phyloP scores from a whole-genome alignment of 805 yeast genomes.

The Teunomyces lycoperdinae region DNA sequence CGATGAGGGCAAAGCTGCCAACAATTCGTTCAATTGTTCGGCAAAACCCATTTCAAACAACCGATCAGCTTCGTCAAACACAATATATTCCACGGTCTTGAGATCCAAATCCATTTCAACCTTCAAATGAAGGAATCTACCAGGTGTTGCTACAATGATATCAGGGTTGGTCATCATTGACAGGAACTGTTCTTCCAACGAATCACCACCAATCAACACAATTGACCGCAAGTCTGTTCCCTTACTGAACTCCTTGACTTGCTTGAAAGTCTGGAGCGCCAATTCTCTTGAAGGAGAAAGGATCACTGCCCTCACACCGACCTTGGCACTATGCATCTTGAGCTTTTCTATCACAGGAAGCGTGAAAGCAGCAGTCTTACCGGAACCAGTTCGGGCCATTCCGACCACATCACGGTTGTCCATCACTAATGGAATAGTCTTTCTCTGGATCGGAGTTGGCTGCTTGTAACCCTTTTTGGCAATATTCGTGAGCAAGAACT shows the following conservation, averaged over 20 bases:
- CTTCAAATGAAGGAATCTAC: constrained; percentile 91
- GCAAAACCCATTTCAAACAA: constrained; percentile 95
- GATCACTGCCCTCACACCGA: constrained; percentile 86
- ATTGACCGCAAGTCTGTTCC: constrained; percentile 82
- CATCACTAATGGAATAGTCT: constrained; percentile 86
- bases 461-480: constrained; percentile 83
- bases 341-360: constrained; percentile 86
- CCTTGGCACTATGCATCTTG: constrained; percentile 78
- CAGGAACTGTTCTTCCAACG: constrained; percentile 93
- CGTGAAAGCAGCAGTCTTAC: constrained; percentile 96
- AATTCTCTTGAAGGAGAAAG: constrained; percentile 95
- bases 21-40: constrained; percentile 85
- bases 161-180: constrained; percentile 95
- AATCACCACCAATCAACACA: constrained; percentile 94
- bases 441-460: constrained; percentile 98
- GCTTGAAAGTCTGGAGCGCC: constrained; percentile 88
- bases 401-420: constrained; percentile 94
- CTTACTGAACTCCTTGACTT: constrained; percentile 80
- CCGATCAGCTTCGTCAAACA: constrained; percentile 97
- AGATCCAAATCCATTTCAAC: constrained; percentile 92
- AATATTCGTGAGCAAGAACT: constrained; percentile 65
- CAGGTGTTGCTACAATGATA: constrained; percentile 94
- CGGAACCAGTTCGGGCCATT: constrained; percentile 99
- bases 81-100: constrained; percentile 80
- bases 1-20: constrained; percentile 75